Percentiles rank a stretch among this genome's conserved stretches.
Conservation (phyloP, 1,139 yeast genomes). For the Saccharomyces hybrid region DNA sequence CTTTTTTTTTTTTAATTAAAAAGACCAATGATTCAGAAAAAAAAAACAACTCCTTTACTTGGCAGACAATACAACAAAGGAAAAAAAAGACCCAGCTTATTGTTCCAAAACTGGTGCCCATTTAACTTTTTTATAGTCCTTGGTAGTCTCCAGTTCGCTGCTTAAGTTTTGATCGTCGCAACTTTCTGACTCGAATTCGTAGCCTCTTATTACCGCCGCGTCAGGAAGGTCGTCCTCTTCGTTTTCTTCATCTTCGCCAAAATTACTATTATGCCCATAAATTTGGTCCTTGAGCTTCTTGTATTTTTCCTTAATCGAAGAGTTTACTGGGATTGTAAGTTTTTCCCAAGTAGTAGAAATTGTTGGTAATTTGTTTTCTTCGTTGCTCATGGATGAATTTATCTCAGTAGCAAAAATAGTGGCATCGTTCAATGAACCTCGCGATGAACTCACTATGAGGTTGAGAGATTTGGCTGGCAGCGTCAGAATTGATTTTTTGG, state of each 20-base stretch:
- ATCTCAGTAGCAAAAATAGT: constrained; percentile 71
- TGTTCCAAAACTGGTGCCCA: constrained; percentile 50
- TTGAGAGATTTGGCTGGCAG: constrained; percentile 38
- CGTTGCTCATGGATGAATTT: constrained; percentile 41
- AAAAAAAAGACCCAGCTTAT: background rate
- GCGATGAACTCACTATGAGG: constrained; percentile 58
- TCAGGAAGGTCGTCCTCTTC: constrained; percentile 7
- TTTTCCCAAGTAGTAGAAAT: constrained; percentile 54
- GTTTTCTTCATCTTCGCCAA: constrained; percentile 9
- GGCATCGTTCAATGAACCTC: constrained; percentile 61
- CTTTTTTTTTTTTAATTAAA: background rate
- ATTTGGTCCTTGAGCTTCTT: constrained; percentile 26
- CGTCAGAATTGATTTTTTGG: constrained; percentile 39
- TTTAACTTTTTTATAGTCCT: constrained; percentile 18
- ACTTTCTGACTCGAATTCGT: constrained; percentile 20
- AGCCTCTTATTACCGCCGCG: constrained; percentile 52
- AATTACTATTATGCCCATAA: constrained; percentile 4
- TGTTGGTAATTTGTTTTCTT: constrained; percentile 55
- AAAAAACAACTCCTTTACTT: background rate
- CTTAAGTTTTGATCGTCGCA: constrained; percentile 6
- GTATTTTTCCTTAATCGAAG: constrained; percentile 20
- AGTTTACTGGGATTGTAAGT: constrained; percentile 61
- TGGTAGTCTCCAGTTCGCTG: constrained; percentile 1
- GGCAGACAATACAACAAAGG: background rate
- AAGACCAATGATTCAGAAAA: background rate